Evolutionary conservation across 257 asterid genomes (phyloP).

Genomic region (Solanum pennellii): DNA sequence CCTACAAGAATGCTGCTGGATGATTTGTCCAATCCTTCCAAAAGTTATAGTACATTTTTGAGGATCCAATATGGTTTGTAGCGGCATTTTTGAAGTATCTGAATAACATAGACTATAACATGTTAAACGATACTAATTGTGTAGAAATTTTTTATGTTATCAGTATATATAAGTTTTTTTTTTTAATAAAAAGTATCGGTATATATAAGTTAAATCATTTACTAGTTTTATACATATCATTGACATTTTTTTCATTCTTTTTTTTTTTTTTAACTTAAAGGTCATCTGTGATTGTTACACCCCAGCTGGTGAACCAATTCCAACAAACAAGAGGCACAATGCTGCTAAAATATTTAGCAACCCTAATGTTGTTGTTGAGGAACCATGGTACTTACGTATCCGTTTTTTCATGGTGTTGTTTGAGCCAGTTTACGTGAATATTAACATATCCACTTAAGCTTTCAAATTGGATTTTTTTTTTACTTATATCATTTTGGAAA

Average conservation of each 20-base stretch:
- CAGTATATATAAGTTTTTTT: not conserved
- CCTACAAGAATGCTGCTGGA: not conserved
- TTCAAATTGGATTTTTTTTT: not conserved
- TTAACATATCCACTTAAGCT: not conserved
- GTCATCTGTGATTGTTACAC: constrained; percentile 90
- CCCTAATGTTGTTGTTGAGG: constrained; percentile 66
- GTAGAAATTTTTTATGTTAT: not conserved
- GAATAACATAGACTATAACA: not conserved
- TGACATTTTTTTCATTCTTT: not conserved
- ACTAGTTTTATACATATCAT: not conserved
- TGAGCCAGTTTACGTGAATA: not conserved
- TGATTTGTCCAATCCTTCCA: not conserved
- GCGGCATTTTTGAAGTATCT: not conserved
- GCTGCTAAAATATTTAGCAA: constrained; percentile 87
- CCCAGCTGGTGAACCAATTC: constrained; percentile 94
- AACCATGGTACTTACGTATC: not conserved
- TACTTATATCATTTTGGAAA: not conserved
- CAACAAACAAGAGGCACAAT: constrained; percentile 78
- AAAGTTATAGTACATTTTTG: not conserved
- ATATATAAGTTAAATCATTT: not conserved
- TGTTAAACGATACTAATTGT: not conserved
- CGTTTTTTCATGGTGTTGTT: not conserved
- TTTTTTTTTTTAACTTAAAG: constrained; percentile 10
- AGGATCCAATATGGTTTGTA: not conserved
- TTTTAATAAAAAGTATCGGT: too few species aligned